A percentile compares a stretch with the other conserved stretches of the same genome.
These are phyloP conservation scores for Tolypocladium tundrense DNA, from an alignment of 2,329 filamentous ascomycete genomes.

Conservation along the genomic window DNA sequence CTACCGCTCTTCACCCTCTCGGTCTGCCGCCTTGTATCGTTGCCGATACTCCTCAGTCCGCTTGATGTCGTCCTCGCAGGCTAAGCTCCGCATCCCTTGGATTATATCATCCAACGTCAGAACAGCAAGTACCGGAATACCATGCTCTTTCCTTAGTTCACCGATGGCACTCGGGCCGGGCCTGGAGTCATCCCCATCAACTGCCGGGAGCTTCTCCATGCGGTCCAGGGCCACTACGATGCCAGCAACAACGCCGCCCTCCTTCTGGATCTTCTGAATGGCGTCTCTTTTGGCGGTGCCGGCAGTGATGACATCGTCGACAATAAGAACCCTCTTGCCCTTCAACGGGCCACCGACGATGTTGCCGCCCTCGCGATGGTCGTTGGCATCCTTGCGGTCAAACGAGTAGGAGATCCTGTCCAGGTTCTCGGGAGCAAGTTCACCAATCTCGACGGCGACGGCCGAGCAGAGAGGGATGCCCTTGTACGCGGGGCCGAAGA, in stretches of 20 bases:
- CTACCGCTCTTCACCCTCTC: no score
- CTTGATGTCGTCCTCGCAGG: constrained; percentile 51
- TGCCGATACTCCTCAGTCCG: constrained; percentile 64
- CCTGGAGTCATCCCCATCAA: constrained; percentile 45
- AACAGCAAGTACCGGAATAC: constrained; percentile 46
- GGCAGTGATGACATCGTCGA: constrained; percentile 94
- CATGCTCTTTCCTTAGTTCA: no score
- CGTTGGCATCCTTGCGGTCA: constrained; percentile 94
- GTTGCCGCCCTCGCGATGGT: constrained; percentile 86
- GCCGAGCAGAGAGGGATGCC: constrained; percentile 83
- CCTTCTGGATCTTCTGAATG: constrained; percentile 74
- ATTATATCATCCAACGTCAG: constrained; percentile 79
- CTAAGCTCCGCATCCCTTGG: constrained; percentile 51
- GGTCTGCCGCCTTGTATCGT: constrained; percentile 51
- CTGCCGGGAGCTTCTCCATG: constrained; percentile 65
- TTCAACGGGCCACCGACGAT: constrained; percentile 82
- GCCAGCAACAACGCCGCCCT: constrained; percentile 76
- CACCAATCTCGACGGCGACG: constrained; percentile 64
- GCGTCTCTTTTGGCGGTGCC: constrained; percentile 91
- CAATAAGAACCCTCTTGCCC: constrained; percentile 77
- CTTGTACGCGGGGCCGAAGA: constrained; percentile 95
- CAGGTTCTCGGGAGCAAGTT: constrained; percentile 56
- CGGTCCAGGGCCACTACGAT: constrained; percentile 81
- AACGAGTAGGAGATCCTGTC: constrained; percentile 72
- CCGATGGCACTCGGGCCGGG: constrained; percentile 9